Conservation (phyloP, 116 monocot species). For the Cymodocea nodosa region DNA sequence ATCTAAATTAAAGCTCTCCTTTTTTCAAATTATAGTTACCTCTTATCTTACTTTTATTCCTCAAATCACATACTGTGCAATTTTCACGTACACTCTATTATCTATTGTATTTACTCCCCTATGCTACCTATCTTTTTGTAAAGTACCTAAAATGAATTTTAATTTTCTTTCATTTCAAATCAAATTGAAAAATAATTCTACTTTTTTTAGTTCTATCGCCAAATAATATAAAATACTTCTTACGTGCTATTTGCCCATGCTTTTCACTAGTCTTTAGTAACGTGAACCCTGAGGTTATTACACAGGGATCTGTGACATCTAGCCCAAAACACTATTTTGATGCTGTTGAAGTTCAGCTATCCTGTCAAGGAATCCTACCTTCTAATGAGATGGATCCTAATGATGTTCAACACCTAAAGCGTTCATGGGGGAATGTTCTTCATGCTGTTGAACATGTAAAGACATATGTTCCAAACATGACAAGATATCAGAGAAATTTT, state of each 20-base stretch:
- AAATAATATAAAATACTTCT: too few species aligned
- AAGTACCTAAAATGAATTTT: too few species aligned
- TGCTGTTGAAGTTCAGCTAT: slow-evolving; percentile 49
- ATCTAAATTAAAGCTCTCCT: too few species aligned
- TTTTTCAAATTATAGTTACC: background rate
- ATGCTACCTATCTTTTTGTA: background rate
- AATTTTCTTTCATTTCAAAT: too few species aligned
- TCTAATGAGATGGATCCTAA: slow-evolving; percentile 11
- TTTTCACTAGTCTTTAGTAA: background rate
- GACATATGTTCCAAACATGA: slow-evolving; percentile 14
- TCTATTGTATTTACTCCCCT: background rate
- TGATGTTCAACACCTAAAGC: slow-evolving; percentile 21
- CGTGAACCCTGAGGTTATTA: slow-evolving; percentile 3
- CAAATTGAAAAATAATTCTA: too few species aligned
- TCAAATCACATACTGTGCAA: background rate
- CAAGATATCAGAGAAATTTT: slow-evolving; percentile 78
- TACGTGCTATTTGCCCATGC: too few species aligned
- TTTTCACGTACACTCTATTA: background rate
- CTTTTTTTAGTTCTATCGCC: too few species aligned
- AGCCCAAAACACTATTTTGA: slow-evolving; percentile 35
- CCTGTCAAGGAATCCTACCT: slow-evolving; percentile 21
- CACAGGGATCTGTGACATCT: slow-evolving; percentile 61
- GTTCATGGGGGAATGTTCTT: slow-evolving; percentile 40
- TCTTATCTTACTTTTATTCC: background rate
- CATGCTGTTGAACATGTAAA: slow-evolving; percentile 25